Percentiles rank a stretch among this genome's conserved stretches.
Conservation (phyloP, 2,329 filamentous ascomycete genomes). For the Pseudogymnoascus destructans region DNA sequence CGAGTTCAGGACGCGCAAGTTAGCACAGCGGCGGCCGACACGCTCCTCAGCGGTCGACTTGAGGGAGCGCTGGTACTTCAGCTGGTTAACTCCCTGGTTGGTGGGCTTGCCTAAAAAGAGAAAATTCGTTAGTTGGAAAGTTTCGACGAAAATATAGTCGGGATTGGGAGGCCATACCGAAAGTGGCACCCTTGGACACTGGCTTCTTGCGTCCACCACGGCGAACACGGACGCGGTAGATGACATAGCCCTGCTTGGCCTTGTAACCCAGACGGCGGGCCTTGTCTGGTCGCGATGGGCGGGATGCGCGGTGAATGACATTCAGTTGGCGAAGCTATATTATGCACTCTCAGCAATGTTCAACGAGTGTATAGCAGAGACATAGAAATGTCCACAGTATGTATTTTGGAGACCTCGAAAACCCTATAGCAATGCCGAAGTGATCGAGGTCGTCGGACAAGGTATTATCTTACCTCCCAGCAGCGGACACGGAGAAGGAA, state of each 20-base stretch:
- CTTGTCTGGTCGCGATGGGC: conserved; percentile 98
- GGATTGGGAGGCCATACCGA: conserved; percentile 51
- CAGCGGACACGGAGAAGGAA: conserved; percentile 99
- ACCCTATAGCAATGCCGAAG: conserved; percentile 19
- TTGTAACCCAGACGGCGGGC: conserved; percentile 99
- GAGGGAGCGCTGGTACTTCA: conserved; percentile 99
- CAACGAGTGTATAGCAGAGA: conserved; percentile 96
- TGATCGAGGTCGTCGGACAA: conserved; percentile 26
- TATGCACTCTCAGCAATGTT: conserved; percentile 99
- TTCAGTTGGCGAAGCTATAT: conserved; percentile 99
- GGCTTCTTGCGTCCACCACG: conserved; percentile 98
- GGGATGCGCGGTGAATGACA: conserved; percentile 97
- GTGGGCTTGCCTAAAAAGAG: conserved; percentile 82
- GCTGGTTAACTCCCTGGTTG: conserved; percentile 99
- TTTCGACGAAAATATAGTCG: background rate
- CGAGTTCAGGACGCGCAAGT: conserved; percentile 98
- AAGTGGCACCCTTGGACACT: conserved; percentile 94
- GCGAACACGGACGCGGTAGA: conserved; percentile 98
- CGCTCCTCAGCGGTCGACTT: conserved; percentile 97
- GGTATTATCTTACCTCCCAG: conserved; percentile 80
- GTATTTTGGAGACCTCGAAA: conserved; percentile 16
- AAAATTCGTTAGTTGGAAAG: conserved; percentile 17
- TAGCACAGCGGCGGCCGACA: conserved; percentile 97
- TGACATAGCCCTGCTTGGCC: conserved; percentile 99
- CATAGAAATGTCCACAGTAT: conserved; percentile 26